These are phyloP conservation scores for Colletotrichum agaves DNA, from an alignment of 2,329 filamentous ascomycete species.

Conservation along the genomic window DNA sequence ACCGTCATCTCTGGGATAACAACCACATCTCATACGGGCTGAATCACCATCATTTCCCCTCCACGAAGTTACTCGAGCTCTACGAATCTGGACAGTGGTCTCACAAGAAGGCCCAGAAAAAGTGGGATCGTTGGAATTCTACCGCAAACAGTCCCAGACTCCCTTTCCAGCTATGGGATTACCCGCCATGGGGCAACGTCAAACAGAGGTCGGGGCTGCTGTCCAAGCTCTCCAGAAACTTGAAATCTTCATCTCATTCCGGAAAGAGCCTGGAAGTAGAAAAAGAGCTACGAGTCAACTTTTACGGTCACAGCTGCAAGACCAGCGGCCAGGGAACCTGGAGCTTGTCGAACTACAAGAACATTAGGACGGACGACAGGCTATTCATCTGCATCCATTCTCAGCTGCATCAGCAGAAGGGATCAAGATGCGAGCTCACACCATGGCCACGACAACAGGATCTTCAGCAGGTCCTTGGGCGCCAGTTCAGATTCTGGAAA, in stretches of 20 bases:
- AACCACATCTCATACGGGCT: conserved; percentile 32
- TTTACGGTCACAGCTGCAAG: too few relatives aligned
- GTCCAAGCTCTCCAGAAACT: neutral
- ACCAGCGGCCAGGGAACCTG: too few relatives aligned
- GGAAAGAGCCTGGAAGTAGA: neutral
- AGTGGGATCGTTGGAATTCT: conserved; percentile 32
- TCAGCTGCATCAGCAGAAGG: neutral
- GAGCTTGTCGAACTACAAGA: too few relatives aligned
- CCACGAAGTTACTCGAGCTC: conserved; percentile 15
- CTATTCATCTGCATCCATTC: conserved; percentile 22
- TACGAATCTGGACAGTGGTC: conserved; percentile 30
- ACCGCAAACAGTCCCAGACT: conserved; percentile 13
- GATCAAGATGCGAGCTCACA: conserved; percentile 27
- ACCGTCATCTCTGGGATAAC: conserved; percentile 35
- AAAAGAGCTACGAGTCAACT: too few relatives aligned
- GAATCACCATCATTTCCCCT: conserved; percentile 38
- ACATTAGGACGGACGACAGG: conserved; percentile 2
- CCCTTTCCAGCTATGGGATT: conserved; percentile 34
- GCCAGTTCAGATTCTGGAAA: conserved; percentile 36
- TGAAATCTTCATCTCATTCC: neutral
- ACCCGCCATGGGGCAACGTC: conserved; percentile 16
- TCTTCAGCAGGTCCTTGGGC: conserved; percentile 20
- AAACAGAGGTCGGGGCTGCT: neutral
- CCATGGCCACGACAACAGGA: conserved; percentile 28
- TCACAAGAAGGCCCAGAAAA: conserved; percentile 12